These are phyloP conservation scores for Camellia sinensis DNA, from an alignment of 148 eudicot species.

Conservation along the genomic window DNA sequence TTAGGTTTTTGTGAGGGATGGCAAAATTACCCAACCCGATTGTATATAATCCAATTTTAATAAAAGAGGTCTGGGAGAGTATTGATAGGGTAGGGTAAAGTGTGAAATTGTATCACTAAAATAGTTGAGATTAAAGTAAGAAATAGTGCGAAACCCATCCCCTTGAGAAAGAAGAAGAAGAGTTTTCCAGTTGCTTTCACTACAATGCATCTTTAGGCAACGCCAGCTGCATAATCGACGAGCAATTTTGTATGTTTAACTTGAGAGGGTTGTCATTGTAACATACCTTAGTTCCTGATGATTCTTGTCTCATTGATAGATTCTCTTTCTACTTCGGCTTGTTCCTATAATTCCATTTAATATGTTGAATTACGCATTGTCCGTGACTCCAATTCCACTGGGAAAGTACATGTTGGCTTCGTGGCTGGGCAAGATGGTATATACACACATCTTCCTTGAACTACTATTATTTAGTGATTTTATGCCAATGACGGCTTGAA, in stretches of 20 bases:
- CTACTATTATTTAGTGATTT: slow-evolving; percentile 6
- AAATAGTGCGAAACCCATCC: no score
- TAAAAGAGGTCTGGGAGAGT: no score
- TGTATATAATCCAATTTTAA: no score
- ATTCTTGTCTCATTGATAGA: slow-evolving; percentile 40
- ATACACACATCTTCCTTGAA: slow-evolving; percentile 5
- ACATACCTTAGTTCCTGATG: background rate
- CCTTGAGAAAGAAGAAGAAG: background rate
- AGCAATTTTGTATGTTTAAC: background rate
- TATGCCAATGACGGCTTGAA: background rate
- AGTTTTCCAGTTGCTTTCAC: background rate
- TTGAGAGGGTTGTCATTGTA: background rate
- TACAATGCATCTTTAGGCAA: background rate
- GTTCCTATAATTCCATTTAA: slow-evolving; percentile 87
- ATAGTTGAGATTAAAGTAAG: no score
- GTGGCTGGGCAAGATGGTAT: slow-evolving; percentile 97
- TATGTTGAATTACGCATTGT: slow-evolving; percentile 84
- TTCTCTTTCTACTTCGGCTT: slow-evolving; percentile 85
- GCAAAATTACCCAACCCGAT: no score
- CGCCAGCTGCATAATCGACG: background rate
- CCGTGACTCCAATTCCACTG: slow-evolving; percentile 80
- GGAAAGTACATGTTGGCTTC: slow-evolving; percentile 79
- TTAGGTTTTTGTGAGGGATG: background rate
- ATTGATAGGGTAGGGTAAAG: no score
- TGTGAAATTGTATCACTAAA: no score